Base-by-base conservation (phyloP, 1,284 basidiomycete genomes). In the Rhodotorula mucilaginosa region DNA sequence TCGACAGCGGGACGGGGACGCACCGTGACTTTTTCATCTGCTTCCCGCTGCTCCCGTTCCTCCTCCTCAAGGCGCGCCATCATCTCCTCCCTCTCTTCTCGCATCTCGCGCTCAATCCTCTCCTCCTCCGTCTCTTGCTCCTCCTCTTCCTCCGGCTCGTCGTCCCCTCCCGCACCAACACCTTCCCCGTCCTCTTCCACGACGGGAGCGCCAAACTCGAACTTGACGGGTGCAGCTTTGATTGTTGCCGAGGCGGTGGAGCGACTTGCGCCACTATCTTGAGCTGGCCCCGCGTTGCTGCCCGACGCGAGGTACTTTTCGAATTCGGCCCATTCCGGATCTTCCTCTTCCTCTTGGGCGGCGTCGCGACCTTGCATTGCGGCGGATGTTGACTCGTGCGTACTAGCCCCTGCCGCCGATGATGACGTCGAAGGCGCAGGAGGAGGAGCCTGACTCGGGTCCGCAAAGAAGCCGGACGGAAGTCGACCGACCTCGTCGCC, bases 381-480 rank as follows among this genome's bases (percentile, higher is more conserved):
- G 5, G 61, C 31, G 5, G 48, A 52, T 10, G 62, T 1, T 26
- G 54, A 13, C 5, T 21, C 21, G 31, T 23, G 12, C 10, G 5
- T 6, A 23, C 46, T 58, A 29, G n/a, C 19, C 48, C 10, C 47
- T 8, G 57, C 44, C 21, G 39, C 56, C 12, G 48, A n/a, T 48
- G 82, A 83, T 4, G 80, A 39, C 72, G 76, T 2, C 79, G 79
- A 19, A 80, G 70, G 19, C 80, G 77, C 18, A 2, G 58, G 65
- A n/a, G 82, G 79, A 10, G 84, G 85, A 1, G 83, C 84, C 52
- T 84, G 85, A 23, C 86, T 85, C 16, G 88, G 86, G 77, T 92
- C 88, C 21, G 90, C 90, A 82, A 92, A 92, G 83, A 92, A 92
- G 80, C 89, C 87, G 3, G 82, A 79, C 4, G 90, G 90, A 64